Conservation (phyloP, 2,329 filamentous ascomycete species). For the Colletotrichum orchidophilum region DNA sequence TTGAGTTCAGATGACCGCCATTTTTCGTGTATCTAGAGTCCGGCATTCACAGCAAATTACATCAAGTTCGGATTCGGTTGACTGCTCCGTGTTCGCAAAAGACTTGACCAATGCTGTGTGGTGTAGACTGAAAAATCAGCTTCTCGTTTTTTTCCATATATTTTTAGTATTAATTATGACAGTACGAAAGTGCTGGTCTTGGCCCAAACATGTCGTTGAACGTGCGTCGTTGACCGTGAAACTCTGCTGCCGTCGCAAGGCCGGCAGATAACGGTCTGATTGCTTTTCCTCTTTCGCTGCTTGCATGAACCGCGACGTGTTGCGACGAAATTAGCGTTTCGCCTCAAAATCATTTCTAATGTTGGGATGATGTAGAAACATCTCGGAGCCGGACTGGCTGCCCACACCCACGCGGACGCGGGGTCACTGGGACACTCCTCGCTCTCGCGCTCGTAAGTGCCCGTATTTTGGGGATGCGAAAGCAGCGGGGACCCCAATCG, state of each 20-base stretch:
- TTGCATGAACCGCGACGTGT: slow-evolving; percentile 12
- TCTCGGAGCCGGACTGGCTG: neutral
- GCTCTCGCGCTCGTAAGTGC: neutral
- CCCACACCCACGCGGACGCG: neutral
- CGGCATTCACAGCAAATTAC: slow-evolving; percentile 5
- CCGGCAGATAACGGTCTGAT: neutral
- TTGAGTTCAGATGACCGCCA: slow-evolving; percentile 11
- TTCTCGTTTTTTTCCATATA: slow-evolving; percentile 15
- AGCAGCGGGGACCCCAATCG: neutral
- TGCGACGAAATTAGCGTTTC: slow-evolving; percentile 28
- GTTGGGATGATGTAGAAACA: slow-evolving; percentile 10
- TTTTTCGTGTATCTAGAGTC: slow-evolving; percentile 1
- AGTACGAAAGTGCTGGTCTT: slow-evolving; percentile 20
- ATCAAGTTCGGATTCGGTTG: slow-evolving; percentile 12
- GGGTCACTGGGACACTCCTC: neutral
- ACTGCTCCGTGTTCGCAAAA: slow-evolving; percentile 6
- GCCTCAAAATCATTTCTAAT: neutral
- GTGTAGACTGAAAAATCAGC: slow-evolving; percentile 24
- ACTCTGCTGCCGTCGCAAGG: slow-evolving; percentile 11
- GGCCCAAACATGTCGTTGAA: neutral
- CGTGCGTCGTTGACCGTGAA: neutral
- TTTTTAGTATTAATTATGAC: slow-evolving; percentile 27
- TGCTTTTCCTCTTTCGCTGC: neutral
- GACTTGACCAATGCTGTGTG: neutral
- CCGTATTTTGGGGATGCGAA: neutral